Percentiles rank a stretch among this genome's conserved stretches.
Evolutionary conservation across 208 protist genomes (phyloP).

Genomic region (Trypanosoma theileri): DNA sequence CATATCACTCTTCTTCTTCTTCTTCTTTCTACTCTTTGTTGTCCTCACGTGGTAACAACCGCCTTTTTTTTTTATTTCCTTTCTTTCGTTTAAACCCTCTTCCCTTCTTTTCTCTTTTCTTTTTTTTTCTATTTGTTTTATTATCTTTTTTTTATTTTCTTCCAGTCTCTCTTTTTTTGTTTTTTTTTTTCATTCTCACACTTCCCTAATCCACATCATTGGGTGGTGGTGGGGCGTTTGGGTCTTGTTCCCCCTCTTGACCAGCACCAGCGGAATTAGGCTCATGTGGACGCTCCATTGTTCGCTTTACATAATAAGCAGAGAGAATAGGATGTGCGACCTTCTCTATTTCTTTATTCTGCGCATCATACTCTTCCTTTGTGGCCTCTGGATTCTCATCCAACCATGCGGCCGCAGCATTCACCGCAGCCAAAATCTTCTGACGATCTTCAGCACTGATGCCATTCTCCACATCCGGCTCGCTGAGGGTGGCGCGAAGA

Average conservation of each 20-base stretch:
- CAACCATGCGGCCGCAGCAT: conserved; percentile 53
- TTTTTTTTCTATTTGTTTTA: not conserved
- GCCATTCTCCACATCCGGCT: conserved; percentile 52
- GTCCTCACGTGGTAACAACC: too few species aligned
- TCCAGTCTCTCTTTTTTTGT: not conserved
- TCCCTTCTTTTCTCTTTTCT: not conserved
- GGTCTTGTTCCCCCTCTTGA: not conserved
- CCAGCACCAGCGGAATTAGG: conserved; percentile 13
- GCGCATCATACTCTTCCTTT: conserved; percentile 94
- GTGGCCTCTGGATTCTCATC: conserved; percentile 56
- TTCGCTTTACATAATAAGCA: conserved; percentile 91
- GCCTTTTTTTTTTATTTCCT: not conserved
- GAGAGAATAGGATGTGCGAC: conserved; percentile 93
- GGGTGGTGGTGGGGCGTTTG: conserved; percentile 26
- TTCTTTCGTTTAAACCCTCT: not conserved
- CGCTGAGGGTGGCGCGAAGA: conserved; percentile 62
- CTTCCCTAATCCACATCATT: conserved; percentile 61
- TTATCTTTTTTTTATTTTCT: conserved; percentile 11
- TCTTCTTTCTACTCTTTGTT: too few species aligned
- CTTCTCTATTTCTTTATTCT: conserved; percentile 91
- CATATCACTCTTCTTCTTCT: too few species aligned
- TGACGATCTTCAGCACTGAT: conserved; percentile 47
- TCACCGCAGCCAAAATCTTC: conserved; percentile 53
- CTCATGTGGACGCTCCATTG: conserved; percentile 57
- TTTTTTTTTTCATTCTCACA: not conserved